Evolutionary conservation across 1,284 basidiomycete genomes (phyloP).

Genomic region (Kalmanozyma brasiliensis): DNA sequence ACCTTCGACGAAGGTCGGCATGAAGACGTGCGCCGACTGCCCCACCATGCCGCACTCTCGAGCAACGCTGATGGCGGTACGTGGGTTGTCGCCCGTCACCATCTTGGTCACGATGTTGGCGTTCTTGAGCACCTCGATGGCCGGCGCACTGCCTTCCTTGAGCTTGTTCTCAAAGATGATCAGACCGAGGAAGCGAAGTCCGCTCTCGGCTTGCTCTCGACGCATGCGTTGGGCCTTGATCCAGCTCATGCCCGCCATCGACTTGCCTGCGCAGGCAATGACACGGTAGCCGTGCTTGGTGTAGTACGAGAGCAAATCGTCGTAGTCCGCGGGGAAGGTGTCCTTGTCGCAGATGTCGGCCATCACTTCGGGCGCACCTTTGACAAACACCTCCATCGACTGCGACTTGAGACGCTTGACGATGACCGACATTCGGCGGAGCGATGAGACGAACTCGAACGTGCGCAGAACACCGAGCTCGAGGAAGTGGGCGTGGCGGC

Average conservation of each 20-base stretch:
- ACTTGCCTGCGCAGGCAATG: slow-evolving; percentile 97
- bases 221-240: slow-evolving; percentile 96
- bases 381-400: slow-evolving; percentile 98
- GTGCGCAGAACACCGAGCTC: slow-evolving; percentile 92
- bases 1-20: slow-evolving; percentile 84
- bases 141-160: slow-evolving; percentile 90
- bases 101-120: slow-evolving; percentile 95
- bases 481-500: slow-evolving; percentile 91
- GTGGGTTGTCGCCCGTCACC: slow-evolving; percentile 97
- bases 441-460: slow-evolving; percentile 93
- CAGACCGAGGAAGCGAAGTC: slow-evolving; percentile 89
- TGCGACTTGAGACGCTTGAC: slow-evolving; percentile 92
- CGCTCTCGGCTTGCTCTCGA: slow-evolving; percentile 92
- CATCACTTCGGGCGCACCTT: slow-evolving; percentile 99
- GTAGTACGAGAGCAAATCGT: slow-evolving; percentile 95
- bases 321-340: slow-evolving; percentile 85
- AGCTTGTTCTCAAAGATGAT: slow-evolving; percentile 99
- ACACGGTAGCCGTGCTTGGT: slow-evolving; percentile 97
- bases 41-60: slow-evolving; percentile 91
- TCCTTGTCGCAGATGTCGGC: slow-evolving; percentile 77
- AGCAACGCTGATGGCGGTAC: slow-evolving; percentile 96
- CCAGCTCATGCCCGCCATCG: slow-evolving; percentile 92
- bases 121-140: slow-evolving; percentile 85
- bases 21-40: slow-evolving; percentile 90
- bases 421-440: slow-evolving; percentile 96